A percentile compares a stretch with the other conserved stretches of the same genome.
Conservation (phyloP, 2,329 filamentous ascomycete species). For the Alternaria consortialis region DNA sequence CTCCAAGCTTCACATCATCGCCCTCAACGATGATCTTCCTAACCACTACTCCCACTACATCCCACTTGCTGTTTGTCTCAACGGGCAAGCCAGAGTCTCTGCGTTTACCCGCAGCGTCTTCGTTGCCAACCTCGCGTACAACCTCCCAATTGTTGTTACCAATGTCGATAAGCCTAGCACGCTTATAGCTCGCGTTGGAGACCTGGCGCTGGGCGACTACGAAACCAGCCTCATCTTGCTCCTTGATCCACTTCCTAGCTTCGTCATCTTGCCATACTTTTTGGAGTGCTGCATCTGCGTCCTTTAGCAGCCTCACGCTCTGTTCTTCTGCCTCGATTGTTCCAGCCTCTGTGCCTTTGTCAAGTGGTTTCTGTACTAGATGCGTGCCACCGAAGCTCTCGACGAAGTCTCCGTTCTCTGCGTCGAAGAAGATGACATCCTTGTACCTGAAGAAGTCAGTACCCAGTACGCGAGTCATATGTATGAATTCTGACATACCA, state of each 20-base stretch:
- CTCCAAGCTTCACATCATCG: conserved; percentile 40
- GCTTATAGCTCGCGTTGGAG: conserved; percentile 48
- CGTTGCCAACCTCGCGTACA: conserved; percentile 41
- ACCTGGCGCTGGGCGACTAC: conserved; percentile 43
- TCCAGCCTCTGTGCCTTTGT: conserved; percentile 38
- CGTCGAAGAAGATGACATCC: conserved; percentile 45
- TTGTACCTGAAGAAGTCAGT: conserved; percentile 33
- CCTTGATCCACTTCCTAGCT: conserved; percentile 39
- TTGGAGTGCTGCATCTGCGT: conserved; percentile 36
- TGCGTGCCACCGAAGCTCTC: conserved; percentile 44
- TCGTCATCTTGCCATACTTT: conserved; percentile 38
- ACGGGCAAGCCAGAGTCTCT: conserved; percentile 44
- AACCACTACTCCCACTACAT: conserved; percentile 47
- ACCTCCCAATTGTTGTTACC: conserved; percentile 45
- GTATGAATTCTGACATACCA: conserved; percentile 29
- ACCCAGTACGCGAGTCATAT: background rate
- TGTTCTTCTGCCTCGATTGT: conserved; percentile 48
- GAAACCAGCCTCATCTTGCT: conserved; percentile 44
- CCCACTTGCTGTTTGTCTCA: conserved; percentile 45
- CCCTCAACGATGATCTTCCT: conserved; percentile 40
- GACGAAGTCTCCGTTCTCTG: conserved; percentile 33
- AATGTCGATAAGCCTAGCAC: conserved; percentile 42
- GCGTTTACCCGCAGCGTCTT: conserved; percentile 40
- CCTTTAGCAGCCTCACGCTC: conserved; percentile 45
- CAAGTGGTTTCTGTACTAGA: conserved; percentile 40